Percentiles rank a stretch among this genome's conserved stretches.
phyloP scores from a whole-genome alignment of 225 moss, liverwort and hornwort genomes.

The Neckera pumila region DNA sequence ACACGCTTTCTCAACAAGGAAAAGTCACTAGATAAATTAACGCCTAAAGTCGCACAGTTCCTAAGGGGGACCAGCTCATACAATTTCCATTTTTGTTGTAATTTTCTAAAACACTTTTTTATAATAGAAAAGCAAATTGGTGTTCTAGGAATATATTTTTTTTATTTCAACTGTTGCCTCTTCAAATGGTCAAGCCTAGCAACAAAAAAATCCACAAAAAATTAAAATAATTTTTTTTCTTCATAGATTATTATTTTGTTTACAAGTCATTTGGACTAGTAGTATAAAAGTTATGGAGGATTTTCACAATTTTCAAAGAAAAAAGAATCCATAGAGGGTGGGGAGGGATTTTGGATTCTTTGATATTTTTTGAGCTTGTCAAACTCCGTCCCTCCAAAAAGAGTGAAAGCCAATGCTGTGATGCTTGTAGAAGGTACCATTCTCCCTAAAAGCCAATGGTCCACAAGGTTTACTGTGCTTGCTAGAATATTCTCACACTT shows the following conservation, averaged over 20 bases:
- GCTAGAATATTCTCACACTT: background rate
- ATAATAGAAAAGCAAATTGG: background rate
- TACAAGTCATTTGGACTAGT: no score
- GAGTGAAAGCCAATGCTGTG: no score
- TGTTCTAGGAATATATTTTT: background rate
- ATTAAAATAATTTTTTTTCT: no score
- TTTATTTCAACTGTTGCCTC: fast-evolving
- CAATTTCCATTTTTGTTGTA: fast-evolving
- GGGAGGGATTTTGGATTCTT: no score
- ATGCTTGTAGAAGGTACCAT: no score
- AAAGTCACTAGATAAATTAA: background rate
- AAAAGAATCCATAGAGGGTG: background rate
- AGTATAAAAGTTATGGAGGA: no score
- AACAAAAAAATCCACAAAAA: no score
- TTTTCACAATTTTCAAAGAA: background rate
- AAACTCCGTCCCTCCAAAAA: no score
- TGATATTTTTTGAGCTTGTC: no score
- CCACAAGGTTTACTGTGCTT: background rate
- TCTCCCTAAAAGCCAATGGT: no score
- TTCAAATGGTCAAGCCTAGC: background rate
- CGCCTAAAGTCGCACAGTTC: no score
- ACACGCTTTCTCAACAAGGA: background rate
- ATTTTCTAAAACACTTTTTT: background rate
- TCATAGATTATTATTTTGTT: no score
- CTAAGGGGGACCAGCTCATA: fast-evolving